Percentiles rank a stretch among this genome's conserved stretches.
phyloP scores from a whole-genome alignment of 2,329 filamentous ascomycete genomes.

The Neophaeococcomyces aloes region DNA sequence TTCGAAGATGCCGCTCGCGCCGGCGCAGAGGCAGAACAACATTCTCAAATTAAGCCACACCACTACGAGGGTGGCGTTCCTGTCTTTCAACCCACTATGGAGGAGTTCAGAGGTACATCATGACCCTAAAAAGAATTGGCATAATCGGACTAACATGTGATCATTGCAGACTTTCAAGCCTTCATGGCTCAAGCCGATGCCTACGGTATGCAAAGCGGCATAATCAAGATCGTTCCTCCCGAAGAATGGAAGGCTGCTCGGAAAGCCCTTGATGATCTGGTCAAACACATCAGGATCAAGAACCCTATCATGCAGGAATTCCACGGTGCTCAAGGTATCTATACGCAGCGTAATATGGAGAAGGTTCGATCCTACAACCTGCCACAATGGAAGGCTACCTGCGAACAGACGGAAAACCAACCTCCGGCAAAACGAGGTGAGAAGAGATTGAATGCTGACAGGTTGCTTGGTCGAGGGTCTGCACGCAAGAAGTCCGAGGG shows the following conservation, averaged over 20 bases:
- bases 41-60: conserved; percentile 70
- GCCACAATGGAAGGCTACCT: conserved; percentile 88
- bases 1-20: conserved; percentile 22
- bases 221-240: conserved; percentile 90
- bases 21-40: conserved; percentile 46
- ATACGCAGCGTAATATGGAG: conserved; percentile 93
- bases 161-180: conserved; percentile 71
- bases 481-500: conserved; percentile 32
- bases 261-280: conserved; percentile 60
- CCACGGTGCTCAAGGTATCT: conserved; percentile 87
- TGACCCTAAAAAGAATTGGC: background rate
- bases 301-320: conserved; percentile 98
- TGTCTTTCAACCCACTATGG: conserved; percentile 90
- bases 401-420: conserved; percentile 90
- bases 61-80: conserved; percentile 80
- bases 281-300: conserved; percentile 87
- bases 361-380: conserved; percentile 94
- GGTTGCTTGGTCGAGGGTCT: conserved; percentile 17
- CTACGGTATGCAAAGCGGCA: conserved; percentile 95
- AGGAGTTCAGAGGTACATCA: conserved; percentile 41
- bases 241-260: conserved; percentile 58
- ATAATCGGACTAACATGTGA: conserved; percentile 30
- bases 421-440: conserved; percentile 78
- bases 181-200: conserved; percentile 85
- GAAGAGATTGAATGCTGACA: conserved; percentile 27